Evolutionary conservation across 306 rosid genomes (phyloP).

Genomic region (Rosa chinensis): DNA sequence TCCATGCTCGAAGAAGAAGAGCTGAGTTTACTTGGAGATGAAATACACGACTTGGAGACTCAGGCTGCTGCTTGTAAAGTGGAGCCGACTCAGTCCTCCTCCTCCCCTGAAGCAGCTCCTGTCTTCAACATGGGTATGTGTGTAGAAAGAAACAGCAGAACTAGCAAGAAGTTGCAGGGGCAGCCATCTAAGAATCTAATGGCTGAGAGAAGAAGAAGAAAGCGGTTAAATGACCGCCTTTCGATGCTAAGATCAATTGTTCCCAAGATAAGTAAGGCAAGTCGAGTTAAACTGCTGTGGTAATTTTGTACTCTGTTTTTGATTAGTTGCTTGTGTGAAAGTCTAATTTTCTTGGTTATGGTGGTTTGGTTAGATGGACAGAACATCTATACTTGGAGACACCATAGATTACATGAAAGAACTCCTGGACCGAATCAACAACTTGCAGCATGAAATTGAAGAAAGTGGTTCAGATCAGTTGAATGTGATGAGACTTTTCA

Average conservation of each 20-base stretch:
- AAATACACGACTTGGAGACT: conserved; percentile 55
- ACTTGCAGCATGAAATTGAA: conserved; percentile 54
- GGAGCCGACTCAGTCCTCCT: conserved; percentile 50
- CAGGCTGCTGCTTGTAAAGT: conserved; percentile 55
- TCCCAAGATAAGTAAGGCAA: conserved; percentile 94
- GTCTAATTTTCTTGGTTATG: conserved; percentile 28
- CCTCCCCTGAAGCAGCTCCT: conserved; percentile 61
- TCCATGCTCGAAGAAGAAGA: conserved; percentile 61
- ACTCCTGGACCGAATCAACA: conserved; percentile 70
- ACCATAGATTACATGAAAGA: conserved; percentile 96
- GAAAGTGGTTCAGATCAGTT: conserved; percentile 39
- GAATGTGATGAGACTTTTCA: conserved; percentile 39
- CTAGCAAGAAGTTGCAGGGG: conserved; percentile 68
- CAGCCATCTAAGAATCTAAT: conserved; percentile 95
- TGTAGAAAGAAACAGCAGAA: conserved; percentile 44
- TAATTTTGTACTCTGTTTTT: not conserved
- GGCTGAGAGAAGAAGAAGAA: conserved; percentile 93
- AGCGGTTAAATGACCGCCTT: conserved; percentile 82
- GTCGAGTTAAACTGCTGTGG: not conserved
- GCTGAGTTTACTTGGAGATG: conserved; percentile 48
- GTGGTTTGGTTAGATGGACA: conserved; percentile 64
- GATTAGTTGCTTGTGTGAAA: conserved; percentile 13
- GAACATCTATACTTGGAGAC: conserved; percentile 95
- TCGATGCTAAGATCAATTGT: conserved; percentile 96
- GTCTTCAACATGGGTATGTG: conserved; percentile 50